A percentile compares a stretch with the other conserved stretches of the same genome.
These are phyloP conservation scores for Trichophyton schoenleinii DNA, from an alignment of 2,329 filamentous ascomycete genomes.

Conservation along the genomic window DNA sequence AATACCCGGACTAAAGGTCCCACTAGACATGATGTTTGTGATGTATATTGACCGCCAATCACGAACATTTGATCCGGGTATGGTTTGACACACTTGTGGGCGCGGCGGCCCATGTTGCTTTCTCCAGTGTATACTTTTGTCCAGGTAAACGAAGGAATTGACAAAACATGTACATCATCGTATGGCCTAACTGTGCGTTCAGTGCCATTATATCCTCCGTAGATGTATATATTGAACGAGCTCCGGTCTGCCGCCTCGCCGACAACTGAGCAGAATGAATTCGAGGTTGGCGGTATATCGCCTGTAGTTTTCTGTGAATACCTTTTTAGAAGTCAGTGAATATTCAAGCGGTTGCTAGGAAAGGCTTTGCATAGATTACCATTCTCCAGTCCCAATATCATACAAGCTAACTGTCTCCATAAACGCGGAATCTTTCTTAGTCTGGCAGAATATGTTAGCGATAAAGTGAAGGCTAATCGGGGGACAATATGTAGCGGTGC, in stretches of 20 bases:
- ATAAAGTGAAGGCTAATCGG: neutral
- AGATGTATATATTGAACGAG: constrained; percentile 27
- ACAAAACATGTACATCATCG: constrained; percentile 25
- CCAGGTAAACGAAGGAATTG: constrained; percentile 26
- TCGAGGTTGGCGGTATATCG: constrained; percentile 24
- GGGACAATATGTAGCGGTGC: neutral
- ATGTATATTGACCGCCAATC: constrained; percentile 21
- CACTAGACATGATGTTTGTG: constrained; percentile 35
- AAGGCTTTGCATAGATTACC: constrained; percentile 14
- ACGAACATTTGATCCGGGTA: constrained; percentile 40
- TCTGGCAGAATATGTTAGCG: neutral
- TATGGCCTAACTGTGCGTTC: constrained; percentile 15
- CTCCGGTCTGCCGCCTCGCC: constrained; percentile 27
- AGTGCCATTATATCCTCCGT: constrained; percentile 23
- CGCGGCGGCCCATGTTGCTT: constrained; percentile 17
- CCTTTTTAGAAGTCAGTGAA: constrained; percentile 16
- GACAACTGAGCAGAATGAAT: constrained; percentile 32
- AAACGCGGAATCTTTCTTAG: constrained; percentile 20
- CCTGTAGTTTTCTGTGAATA: constrained; percentile 32
- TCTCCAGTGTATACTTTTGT: constrained; percentile 18
- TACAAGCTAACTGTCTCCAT: constrained; percentile 30
- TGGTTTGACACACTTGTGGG: constrained; percentile 24
- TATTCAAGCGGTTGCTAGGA: neutral
- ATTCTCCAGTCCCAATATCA: constrained; percentile 22
- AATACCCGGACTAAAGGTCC: constrained; percentile 42